Evolutionary conservation across 176 grass and related monocot genomes (phyloP), one percentile per base, ranked within the genome.

Genomic region (Triticum monococcum): DNA sequence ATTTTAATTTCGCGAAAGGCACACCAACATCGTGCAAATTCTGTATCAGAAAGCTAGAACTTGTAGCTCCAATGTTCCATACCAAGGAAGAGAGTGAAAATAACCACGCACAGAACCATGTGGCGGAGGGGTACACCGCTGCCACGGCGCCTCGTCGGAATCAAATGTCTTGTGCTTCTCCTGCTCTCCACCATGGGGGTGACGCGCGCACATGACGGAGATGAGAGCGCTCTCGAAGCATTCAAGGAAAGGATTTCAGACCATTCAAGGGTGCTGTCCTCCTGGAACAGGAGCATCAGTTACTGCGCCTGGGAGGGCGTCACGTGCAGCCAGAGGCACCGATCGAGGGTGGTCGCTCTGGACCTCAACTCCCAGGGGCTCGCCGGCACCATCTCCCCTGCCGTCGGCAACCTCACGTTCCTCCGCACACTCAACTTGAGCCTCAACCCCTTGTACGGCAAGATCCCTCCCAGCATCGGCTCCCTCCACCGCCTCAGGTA

Each of bases 381-480:
- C 10, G 3, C 25, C 1, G 57, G 82, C 5, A 50, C 57, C 56
- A 74, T 84, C 54, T 74, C 81, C 35, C 69, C 69, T 2, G 36
- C 69, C 9, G 22, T 84, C 5, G 14, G 36, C 10, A 84, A 84
- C 25, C 82, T 75, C 38, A 64, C 38, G 0, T 84, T 84, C 71
- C 70, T 84, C 10, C 57, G 0, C 2, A 16, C 1, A 1, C 82
- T 84, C 25, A 76, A 64, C 38, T 9, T 84, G 8, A 75, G 71
- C 69, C 17, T 6, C 82, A 84, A 84, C 18, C 9, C 5, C 11
- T 60, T 84, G 7, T 28, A 65, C 1, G 70, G 82, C 0, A 37
- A 84, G 54, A 84, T 84, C 17, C 70, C 82, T 75, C 52, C 54
- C 8, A 83, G 68, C 54, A 84, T 74, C 5, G 52, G 81, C 50